phyloP scores from a whole-genome alignment of 2,329 filamentous ascomycete species.

The Aspergillus intermedius region DNA sequence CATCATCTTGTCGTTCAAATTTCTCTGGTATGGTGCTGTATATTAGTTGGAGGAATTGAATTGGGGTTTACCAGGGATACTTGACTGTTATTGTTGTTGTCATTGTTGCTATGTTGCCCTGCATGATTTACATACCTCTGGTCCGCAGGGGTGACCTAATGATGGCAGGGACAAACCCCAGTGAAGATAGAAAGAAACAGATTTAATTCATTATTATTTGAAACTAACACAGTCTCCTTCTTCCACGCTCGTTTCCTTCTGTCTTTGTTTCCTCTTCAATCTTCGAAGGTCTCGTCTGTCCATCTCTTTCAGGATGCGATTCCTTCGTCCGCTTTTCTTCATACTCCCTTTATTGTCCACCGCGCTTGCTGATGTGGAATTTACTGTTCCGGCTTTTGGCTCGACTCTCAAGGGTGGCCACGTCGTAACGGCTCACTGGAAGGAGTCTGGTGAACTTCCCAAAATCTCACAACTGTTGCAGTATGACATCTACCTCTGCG shows the following conservation, averaged over 20 bases:
- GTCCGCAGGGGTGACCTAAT: slow-evolving; percentile 3
- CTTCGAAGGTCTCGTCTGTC: neutral
- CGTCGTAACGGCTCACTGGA: slow-evolving; percentile 51
- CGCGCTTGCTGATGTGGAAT: slow-evolving; percentile 48
- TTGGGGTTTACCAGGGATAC: no score
- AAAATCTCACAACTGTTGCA: slow-evolving; percentile 44
- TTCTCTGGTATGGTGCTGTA: no score
- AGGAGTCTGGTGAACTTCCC: slow-evolving; percentile 48
- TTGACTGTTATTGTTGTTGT: neutral
- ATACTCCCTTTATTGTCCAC: slow-evolving; percentile 35
- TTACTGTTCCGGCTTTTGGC: slow-evolving; percentile 49
- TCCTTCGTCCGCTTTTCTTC: slow-evolving; percentile 23
- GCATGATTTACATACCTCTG: slow-evolving; percentile 3
- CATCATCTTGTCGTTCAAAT: no score
- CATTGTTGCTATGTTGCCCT: neutral
- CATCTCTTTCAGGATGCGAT: slow-evolving; percentile 20
- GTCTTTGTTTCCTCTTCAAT: neutral
- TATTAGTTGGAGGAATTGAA: no score
- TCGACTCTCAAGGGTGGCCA: slow-evolving; percentile 44
- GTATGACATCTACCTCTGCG: slow-evolving; percentile 56
- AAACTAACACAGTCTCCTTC: neutral
- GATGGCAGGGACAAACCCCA: neutral
- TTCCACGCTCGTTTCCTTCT: slow-evolving; percentile 1
- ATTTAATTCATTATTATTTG: neutral
- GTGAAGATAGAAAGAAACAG: neutral